These are phyloP conservation scores for Barnettozyma salicaria DNA, from an alignment of 805 yeast species.

Conservation along the genomic window DNA sequence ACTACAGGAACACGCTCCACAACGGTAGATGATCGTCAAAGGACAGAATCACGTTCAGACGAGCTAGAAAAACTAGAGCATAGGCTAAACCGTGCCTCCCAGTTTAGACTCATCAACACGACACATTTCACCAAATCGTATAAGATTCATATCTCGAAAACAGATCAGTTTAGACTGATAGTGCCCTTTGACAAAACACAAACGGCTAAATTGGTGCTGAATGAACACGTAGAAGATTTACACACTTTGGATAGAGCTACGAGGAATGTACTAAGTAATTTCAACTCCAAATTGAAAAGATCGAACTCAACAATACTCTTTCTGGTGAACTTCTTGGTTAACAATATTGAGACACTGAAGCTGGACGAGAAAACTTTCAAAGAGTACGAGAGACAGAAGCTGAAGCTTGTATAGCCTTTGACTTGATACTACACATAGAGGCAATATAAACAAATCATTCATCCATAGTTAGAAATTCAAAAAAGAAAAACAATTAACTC, in stretches of 20 bases:
- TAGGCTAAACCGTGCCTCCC: constrained; percentile 7
- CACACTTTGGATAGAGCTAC: constrained; percentile 1
- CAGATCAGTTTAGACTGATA: constrained; percentile 15
- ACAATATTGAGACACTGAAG: constrained; percentile 17
- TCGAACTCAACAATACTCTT: constrained; percentile 12
- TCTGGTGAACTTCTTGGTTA: constrained; percentile 19
- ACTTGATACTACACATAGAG: constrained; percentile 5
- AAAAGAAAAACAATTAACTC: neutral
- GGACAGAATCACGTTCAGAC: constrained; percentile 7
- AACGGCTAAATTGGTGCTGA: constrained; percentile 4
- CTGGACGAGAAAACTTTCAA: constrained; percentile 14
- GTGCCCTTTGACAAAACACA: constrained; percentile 16
- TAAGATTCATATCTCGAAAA: constrained; percentile 12
- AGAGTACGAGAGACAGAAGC: constrained; percentile 17
- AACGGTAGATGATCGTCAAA: neutral
- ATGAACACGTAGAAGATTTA: neutral
- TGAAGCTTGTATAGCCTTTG: constrained; percentile 5
- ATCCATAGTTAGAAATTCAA: neutral
- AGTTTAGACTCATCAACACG: constrained; percentile 19
- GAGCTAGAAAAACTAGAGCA: constrained; percentile 16
- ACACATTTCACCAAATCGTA: constrained; percentile 16
- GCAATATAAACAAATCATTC: neutral
- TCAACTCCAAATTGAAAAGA: constrained; percentile 19
- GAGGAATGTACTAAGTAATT: constrained; percentile 20
- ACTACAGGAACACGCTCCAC: neutral